phyloP scores from a whole-genome alignment of 306 rosid genomes.

The Cucumis sativus region DNA sequence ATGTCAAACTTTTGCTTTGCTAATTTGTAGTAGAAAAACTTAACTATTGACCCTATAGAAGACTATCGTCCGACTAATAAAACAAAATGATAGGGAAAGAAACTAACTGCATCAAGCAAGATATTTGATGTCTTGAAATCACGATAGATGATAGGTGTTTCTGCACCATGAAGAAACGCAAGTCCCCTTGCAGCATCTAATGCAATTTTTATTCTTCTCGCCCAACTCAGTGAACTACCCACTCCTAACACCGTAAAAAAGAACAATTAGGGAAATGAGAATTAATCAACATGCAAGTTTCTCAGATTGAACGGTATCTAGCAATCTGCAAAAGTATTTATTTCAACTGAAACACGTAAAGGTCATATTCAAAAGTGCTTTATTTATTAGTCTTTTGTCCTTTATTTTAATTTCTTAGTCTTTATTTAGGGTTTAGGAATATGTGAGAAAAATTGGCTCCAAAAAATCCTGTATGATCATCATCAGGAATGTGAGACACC shows the following conservation, averaged over 20 bases:
- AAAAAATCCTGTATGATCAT: too few relatives aligned
- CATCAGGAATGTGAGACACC: too few relatives aligned
- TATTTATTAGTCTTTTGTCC: too few relatives aligned
- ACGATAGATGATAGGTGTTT: slow-evolving; percentile 85
- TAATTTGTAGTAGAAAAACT: background rate
- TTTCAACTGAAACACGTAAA: background rate
- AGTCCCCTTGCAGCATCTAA: slow-evolving; percentile 91
- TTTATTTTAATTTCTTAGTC: too few relatives aligned
- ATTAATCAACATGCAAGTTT: background rate
- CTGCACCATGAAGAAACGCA: slow-evolving; percentile 96
- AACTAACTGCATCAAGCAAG: slow-evolving; percentile 78
- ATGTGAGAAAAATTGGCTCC: too few relatives aligned
- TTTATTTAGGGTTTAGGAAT: too few relatives aligned
- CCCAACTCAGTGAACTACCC: slow-evolving; percentile 79
- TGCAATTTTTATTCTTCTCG: slow-evolving; percentile 94
- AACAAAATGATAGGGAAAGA: slow-evolving; percentile 7
- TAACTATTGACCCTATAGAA: background rate
- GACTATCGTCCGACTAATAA: background rate
- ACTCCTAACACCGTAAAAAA: slow-evolving; percentile 51
- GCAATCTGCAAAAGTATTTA: background rate
- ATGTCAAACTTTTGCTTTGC: background rate
- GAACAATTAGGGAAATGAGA: background rate
- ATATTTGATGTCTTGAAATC: slow-evolving; percentile 97
- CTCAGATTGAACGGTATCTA: background rate
- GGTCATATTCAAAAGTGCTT: background rate